Conservation (phyloP, 2,329 filamentous ascomycete species). For the Phialophora macrospora region DNA sequence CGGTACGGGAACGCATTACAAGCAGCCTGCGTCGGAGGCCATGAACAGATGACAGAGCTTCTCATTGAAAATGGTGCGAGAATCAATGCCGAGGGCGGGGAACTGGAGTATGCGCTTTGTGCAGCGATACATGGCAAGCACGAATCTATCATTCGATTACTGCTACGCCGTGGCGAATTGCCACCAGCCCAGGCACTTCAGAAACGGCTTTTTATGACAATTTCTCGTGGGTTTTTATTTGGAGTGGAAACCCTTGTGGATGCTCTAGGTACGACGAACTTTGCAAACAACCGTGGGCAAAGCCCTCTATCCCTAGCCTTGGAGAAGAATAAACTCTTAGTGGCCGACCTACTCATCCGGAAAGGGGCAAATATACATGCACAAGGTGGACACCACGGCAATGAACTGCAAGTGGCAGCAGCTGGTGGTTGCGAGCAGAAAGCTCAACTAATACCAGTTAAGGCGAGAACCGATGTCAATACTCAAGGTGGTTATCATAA, state of each 20-base stretch:
- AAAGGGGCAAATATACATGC: slow-evolving; percentile 16
- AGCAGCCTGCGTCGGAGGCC: slow-evolving; percentile 15
- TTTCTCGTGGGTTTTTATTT: too few species aligned
- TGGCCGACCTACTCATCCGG: slow-evolving; percentile 18
- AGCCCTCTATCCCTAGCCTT: too few species aligned
- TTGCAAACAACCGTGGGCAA: too few species aligned
- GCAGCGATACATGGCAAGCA: too few species aligned
- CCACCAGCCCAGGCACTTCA: too few species aligned
- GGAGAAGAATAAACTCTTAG: too few species aligned
- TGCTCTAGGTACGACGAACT: too few species aligned
- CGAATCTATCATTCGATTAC: too few species aligned
- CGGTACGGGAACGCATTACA: slow-evolving; percentile 14
- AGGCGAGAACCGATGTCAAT: background rate
- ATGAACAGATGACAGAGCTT: slow-evolving; percentile 21
- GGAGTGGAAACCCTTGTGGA: too few species aligned
- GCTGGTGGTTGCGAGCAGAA: slow-evolving; percentile 3
- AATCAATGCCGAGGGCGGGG: slow-evolving; percentile 22
- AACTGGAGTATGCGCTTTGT: background rate
- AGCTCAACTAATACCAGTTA: slow-evolving; percentile 12
- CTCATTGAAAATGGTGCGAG: slow-evolving; percentile 21
- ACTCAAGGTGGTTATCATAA: background rate
- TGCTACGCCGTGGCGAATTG: too few species aligned
- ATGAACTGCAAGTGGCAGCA: slow-evolving; percentile 22
- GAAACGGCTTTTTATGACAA: too few species aligned
- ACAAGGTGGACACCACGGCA: slow-evolving; percentile 11